Base-by-base conservation (phyloP, 1,139 yeast species). In the Geotrichum cucujoidarum region DNA sequence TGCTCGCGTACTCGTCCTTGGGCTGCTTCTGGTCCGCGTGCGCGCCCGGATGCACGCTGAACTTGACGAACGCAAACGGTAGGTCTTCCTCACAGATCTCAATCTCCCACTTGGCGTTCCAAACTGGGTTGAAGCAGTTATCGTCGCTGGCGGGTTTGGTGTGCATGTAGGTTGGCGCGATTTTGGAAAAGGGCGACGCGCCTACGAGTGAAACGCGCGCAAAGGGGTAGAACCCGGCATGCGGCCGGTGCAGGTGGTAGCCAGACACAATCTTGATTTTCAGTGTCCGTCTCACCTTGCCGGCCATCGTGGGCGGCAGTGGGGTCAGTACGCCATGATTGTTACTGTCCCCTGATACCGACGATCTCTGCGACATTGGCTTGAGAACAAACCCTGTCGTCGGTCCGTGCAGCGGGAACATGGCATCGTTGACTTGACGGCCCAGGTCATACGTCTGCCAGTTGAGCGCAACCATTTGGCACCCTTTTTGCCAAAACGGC, bases 391-490 rank as follows among this genome's bases (percentile, higher is more conserved):
- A 94, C 0, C 98, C 98, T 0, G 76, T 70, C 30, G 72, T 74
- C 18, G 74, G 70, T 18, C 32, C 40, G 0, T 77, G 76, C 3
- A 74, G 70, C 40, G 78, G 69, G 64, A 92, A 92, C 73, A 90
- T 70, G 0, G 97, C 87, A 57, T 85, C 86, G 63, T 89, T 90
- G n/a, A 92, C 61, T 60, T 88, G 95, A 62, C 89, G 92, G 0
- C 97, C 97, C 20, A 80, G 55, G 61, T 92, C 53, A 63, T 80
- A 83, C 0, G 95, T 84, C 65, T 92, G 98, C 97, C 97, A 94
- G 61, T 92, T 92, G 1, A 95, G 81, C 0, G 98, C 97, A 2
- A 87, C 97, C 89, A 94, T 78, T 61, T 92, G 98, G 3, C 77
- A 83, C 0, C 99, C 99, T 46, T 76, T 72, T 42, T 73, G 72